These are phyloP conservation scores for Neurospora sp. DNA, from an alignment of 495 filamentous ascomycete species.

Conservation along the genomic window DNA sequence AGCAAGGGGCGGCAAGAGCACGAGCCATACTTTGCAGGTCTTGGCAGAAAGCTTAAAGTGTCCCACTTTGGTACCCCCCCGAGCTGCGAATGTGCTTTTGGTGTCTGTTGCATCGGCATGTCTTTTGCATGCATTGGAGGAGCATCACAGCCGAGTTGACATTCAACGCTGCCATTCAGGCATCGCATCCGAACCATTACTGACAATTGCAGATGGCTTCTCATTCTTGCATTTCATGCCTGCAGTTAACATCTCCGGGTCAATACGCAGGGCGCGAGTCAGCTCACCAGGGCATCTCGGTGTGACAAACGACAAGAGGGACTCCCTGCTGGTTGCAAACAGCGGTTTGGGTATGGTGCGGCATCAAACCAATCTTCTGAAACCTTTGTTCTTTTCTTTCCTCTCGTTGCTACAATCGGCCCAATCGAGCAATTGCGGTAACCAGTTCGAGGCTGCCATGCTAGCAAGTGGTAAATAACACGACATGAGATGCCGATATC, in stretches of 20 bases:
- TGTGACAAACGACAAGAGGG: background rate
- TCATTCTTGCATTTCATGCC: background rate
- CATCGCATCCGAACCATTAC: background rate
- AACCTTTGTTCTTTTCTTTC: background rate
- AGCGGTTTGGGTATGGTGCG: background rate
- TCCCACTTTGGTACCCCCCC: background rate
- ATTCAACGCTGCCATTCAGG: background rate
- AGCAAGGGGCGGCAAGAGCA: background rate
- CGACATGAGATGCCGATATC: background rate
- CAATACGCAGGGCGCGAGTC: background rate
- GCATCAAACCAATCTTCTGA: background rate
- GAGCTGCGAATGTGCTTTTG: background rate
- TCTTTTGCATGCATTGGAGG: background rate
- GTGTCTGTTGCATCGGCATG: background rate
- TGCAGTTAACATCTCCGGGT: background rate
- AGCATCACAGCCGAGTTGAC: background rate
- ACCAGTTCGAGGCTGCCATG: background rate
- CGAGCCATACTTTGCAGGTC: background rate
- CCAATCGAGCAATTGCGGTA: background rate
- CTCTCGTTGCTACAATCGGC: background rate
- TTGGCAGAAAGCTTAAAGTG: background rate
- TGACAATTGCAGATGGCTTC: background rate
- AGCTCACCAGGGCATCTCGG: background rate
- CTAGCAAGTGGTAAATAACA: background rate
- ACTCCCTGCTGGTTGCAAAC: background rate